Base-by-base conservation (phyloP, 2,329 filamentous ascomycete species). In the Mariannaea elegans region DNA sequence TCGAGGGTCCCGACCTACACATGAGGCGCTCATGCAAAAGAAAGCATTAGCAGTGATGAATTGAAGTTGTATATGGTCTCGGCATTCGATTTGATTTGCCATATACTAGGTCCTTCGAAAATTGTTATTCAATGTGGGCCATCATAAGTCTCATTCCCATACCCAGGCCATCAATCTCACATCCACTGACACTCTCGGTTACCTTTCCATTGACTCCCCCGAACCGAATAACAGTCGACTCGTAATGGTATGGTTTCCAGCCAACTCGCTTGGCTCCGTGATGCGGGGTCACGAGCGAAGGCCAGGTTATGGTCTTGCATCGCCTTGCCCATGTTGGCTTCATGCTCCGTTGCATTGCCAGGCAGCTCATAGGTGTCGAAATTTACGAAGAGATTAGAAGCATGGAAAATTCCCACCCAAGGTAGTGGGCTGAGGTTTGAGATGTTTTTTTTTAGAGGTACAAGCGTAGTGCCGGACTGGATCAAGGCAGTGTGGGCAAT, bases 371-470 rank as follows among this genome's bases (percentile, higher is more conserved):
- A 75, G 1, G 78, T 79, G 2, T 76, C 78, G 63, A 80, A 77
- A 23, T 75, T 60, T 64, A 79, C 59, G 12, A 76, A 73, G 19
- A 77, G 65, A 47, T 80, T 77, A 7, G 69, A 68, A 38, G 69
- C 72, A 58, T 81, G 79, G 50, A 77, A 81, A 1, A 78, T 78
- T 6, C 78, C 78, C 42, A 80, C 70, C 77, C 78, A 81, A 2
- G 68, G 58, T 23, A 68, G 67, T 0, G 74, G 74, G 13, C 73
- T 72, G 48, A 80, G 72, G 58, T 81, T 80, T 18, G 75, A 67
- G 63, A 78, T 81, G 52, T 77, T 76, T 47, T 60, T 70, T 2
- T 69, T 63, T 5, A 69, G 63, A 13, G 68, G 72, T 2, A 72
- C 72, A 16, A 73, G 71, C 4, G 75, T 78, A 4, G 74, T 76